Evolutionary conservation across 2,329 filamentous ascomycete genomes (phyloP), one percentile per base, ranked within the genome.

Genomic region (Ceratocystis harringtonii): DNA sequence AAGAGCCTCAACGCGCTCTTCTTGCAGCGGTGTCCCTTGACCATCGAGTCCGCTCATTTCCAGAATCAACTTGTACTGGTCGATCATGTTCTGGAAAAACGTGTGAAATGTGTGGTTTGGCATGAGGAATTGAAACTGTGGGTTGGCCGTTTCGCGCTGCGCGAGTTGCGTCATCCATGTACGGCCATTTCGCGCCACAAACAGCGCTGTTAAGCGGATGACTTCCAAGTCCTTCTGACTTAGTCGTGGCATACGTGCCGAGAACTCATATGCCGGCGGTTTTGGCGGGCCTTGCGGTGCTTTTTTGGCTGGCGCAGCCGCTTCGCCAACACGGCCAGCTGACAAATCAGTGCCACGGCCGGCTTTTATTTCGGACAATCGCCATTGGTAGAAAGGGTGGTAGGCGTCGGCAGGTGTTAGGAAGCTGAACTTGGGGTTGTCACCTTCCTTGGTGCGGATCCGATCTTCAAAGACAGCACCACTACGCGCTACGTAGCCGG

Each of bases 101-200:
- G 92, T 92, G 78, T 97, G 91, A 69, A 96, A 86, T 72, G 90
- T 96, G 78, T 99, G 94, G 72, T 96, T 95, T 17, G 92, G 90
- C 64, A 92, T 86, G 64, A 99, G 80, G 73, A 99, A 99, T 75
- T 96, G 91, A 74, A 97, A 99, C 74, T 99, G 92, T 70, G 86
- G 91, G 75, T 96, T 97, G 72, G 88, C 84, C 19, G 88, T 83
- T 77, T 99, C 92, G 69, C 90, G 85, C 76, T 96, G 92, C 28
- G 89, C 90, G 69, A 99, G 78, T 65, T 87, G 84, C 25, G 91
- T 96, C 83, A 96, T 90, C 77, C 94, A 99, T 68, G 88, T 86
- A 68, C 92, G 86, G 15, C 94, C 94, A 72, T 95, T 92, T 76
- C 92, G 92, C 63, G 94, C 94, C 62, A 92, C 90, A 75, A 94